Conservation (phyloP, 1,139 yeast genomes). For the Oligophagozyma castellii region DNA sequence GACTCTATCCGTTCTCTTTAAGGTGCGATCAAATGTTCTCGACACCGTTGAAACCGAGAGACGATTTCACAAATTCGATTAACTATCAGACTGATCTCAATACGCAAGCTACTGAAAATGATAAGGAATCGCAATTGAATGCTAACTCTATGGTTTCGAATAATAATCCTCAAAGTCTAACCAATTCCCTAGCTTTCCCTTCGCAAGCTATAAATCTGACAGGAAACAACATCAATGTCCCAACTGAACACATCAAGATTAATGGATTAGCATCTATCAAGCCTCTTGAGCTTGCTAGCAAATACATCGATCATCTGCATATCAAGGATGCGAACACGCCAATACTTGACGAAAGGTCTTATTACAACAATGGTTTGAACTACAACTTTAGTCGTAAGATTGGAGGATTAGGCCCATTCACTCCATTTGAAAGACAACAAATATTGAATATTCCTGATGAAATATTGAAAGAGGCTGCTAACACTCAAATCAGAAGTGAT, state of each 20-base stretch:
- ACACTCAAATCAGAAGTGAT: conserved; percentile 53
- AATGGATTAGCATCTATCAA: conserved; percentile 16
- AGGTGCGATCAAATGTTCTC: no score
- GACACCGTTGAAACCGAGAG: conserved; percentile 22
- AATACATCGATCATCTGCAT: conserved; percentile 28
- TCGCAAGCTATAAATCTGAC: no score
- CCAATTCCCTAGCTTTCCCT: no score
- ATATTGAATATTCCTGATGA: conserved; percentile 71
- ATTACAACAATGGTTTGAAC: conserved; percentile 30
- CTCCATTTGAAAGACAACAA: conserved; percentile 65
- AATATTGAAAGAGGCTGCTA: conserved; percentile 56
- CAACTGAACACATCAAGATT: conserved; percentile 19
- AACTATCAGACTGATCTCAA: no score
- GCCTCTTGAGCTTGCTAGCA: conserved; percentile 28
- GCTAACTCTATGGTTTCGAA: no score
- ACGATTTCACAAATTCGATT: no score
- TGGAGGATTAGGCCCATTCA: conserved; percentile 35
- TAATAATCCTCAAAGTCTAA: no score
- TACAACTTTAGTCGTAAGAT: conserved; percentile 28
- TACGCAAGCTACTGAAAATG: no score
- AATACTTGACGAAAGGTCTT: conserved; percentile 28
- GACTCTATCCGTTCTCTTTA: no score
- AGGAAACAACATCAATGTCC: no score
- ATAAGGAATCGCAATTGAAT: no score
- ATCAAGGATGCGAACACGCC: conserved; percentile 29